Evolutionary conservation across 352 stramenopile species (phyloP), one percentile per base, ranked within the genome.

Genomic region (Phytophthora pisi): DNA sequence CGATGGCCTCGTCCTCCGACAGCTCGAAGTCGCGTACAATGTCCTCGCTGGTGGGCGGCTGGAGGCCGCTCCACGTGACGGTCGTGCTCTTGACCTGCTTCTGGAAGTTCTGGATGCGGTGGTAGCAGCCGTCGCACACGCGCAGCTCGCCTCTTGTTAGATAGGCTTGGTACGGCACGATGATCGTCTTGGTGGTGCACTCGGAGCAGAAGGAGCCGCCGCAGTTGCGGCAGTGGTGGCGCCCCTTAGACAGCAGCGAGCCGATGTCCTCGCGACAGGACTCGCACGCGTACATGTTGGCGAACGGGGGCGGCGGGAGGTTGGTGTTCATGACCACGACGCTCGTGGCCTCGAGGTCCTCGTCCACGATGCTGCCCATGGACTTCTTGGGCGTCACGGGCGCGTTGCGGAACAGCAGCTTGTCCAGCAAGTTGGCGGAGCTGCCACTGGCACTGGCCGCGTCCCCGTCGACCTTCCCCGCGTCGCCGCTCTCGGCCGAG

Each of bases 181-280:
- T 57, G 49, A 77, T 75, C 0, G 61, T 75, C 56, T 90, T 82
- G 18, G 71, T 65, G 1, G 84, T 88, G 57, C 86, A 94, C 8
- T 78, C 68, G 8, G 77, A 70, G 34, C 86, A 94, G 52, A 91
- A 94, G 2, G 86, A 92, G 38, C 84, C 81, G 4, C 86, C 86
- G 50, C 86, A 94, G 58, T 94, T 94, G 42, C 86, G 82, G 51
- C 86, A 94, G 67, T 94, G 86, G 66, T 94, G 86, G 36, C 86
- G 77, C 1, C 82, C 79, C 57, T 92, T 86, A 5, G 72, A 78
- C 49, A 93, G 64, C 60, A 93, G 38, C 24, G 86, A 88, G 34
- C 86, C 86, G 49, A 93, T 89, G 51, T 93, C 86, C 1, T 91
- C 78, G 26, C 79, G 79, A 72, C 83, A 91, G 13, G 81, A 86